Conservation (phyloP, 2,329 filamentous ascomycete species). For the Colletotrichum liriopes region DNA sequence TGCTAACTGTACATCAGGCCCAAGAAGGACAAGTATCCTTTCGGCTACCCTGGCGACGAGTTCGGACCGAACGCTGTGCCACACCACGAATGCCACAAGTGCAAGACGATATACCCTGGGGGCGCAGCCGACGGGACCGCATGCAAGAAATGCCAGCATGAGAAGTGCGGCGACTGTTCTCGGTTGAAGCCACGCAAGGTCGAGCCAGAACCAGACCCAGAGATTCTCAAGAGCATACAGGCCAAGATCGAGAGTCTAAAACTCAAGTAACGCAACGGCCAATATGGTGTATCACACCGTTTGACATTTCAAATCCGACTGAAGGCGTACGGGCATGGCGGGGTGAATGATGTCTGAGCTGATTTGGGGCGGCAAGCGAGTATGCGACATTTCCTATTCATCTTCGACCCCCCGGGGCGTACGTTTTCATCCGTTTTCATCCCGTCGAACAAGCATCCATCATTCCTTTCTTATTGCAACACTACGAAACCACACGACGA, state of each 20-base stretch:
- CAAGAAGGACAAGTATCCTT: slow-evolving; percentile 79
- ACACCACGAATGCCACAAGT: slow-evolving; percentile 74
- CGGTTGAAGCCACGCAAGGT: slow-evolving; percentile 73
- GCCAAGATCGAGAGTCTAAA: slow-evolving; percentile 66
- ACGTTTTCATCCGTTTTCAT: slow-evolving; percentile 33
- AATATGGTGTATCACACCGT: slow-evolving; percentile 13
- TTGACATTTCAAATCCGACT: slow-evolving; percentile 30
- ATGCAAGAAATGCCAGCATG: slow-evolving; percentile 74
- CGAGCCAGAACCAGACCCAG: slow-evolving; percentile 74
- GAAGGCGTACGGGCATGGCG: slow-evolving; percentile 32
- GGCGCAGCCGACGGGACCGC: slow-evolving; percentile 65
- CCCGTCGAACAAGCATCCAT: slow-evolving; percentile 32
- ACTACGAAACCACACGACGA: slow-evolving; percentile 41
- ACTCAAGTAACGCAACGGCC: slow-evolving; percentile 45
- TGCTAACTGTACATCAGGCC: slow-evolving; percentile 59
- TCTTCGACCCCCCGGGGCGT: slow-evolving; percentile 20
- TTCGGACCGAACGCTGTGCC: slow-evolving; percentile 67
- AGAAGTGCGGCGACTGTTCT: slow-evolving; percentile 72
- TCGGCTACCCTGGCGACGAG: slow-evolving; percentile 78
- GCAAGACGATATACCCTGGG: slow-evolving; percentile 70
- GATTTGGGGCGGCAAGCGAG: slow-evolving; percentile 32
- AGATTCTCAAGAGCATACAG: slow-evolving; percentile 71
- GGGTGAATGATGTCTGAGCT: slow-evolving; percentile 27
- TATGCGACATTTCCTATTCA: slow-evolving; percentile 34
- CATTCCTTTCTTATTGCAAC: slow-evolving; percentile 36